These are phyloP conservation scores for Hypoxylon sp. DNA, from an alignment of 2,329 filamentous ascomycete genomes.

Conservation along the genomic window DNA sequence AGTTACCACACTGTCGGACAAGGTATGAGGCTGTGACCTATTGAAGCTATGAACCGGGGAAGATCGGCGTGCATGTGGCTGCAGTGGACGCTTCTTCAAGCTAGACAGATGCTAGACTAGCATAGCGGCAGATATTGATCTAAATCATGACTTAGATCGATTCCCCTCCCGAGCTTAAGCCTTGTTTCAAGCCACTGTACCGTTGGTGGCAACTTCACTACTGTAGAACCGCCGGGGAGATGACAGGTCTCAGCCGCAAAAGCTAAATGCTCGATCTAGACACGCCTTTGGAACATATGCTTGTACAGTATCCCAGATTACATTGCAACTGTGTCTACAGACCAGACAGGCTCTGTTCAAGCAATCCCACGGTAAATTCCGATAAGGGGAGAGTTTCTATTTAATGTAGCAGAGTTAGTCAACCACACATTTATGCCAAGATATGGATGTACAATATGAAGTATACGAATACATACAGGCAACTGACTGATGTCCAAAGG, in stretches of 20 bases:
- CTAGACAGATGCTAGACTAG: slow-evolving; percentile 8
- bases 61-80: slow-evolving; percentile 29
- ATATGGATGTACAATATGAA: slow-evolving; percentile 27
- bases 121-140: slow-evolving; percentile 23
- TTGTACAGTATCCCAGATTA: neutral
- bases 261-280: slow-evolving; percentile 8
- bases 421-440: neutral
- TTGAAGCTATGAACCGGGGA: slow-evolving; percentile 8
- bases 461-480: slow-evolving; percentile 1
- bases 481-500: neutral
- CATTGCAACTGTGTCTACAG: neutral
- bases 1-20: slow-evolving; percentile 9
- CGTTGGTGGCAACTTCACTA: slow-evolving; percentile 9
- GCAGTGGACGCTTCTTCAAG: slow-evolving; percentile 18
- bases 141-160: slow-evolving; percentile 24
- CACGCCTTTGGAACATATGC: slow-evolving; percentile 4
- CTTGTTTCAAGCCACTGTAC: slow-evolving; percentile 9
- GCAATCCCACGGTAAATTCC: neutral
- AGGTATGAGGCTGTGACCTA: slow-evolving; percentile 12
- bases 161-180: slow-evolving; percentile 1
- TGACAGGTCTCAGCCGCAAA: slow-evolving; percentile 12
- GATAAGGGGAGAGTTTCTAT: slow-evolving; percentile 14
- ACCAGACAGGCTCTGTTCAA: no score
- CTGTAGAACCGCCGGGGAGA: slow-evolving; percentile 9
- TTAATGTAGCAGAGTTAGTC: slow-evolving; percentile 17